Base-by-base conservation (phyloP, 805 yeast species). In the Tetrapisispora nanseiensis region DNA sequence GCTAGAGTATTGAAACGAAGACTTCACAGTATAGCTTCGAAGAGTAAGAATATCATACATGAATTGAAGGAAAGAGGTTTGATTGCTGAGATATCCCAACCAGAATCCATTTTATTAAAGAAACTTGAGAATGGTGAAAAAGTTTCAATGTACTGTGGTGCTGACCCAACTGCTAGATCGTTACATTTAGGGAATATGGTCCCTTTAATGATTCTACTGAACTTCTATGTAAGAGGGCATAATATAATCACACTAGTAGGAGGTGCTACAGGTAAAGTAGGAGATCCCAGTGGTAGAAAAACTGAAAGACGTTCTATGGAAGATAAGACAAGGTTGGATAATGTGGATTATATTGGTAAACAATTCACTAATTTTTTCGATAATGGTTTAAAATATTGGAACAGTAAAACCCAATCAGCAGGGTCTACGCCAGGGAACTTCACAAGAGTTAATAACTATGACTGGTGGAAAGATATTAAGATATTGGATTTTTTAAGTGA, bases 241-340 rank as follows among this genome's bases (percentile, higher is more conserved):
- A 74, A 75, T 46, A 76, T 86, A n/a, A 76, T 80, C 6, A 86
- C 90, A 0, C 61, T 90, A 6, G 87, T 92, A 15, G 95, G 95
- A 16, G 95, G 95, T 20, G 98, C 97, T 6, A 92, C 98, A 0
- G 97, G 96, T 8, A 74, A 75, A 11, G 95, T 92, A 2, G 98
- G 98, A 7, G 98, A 92, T 61, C 98, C 98, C 7, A 85, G 95
- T 41, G 98, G 97, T 0, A 71, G 96, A 51, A 66, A 72, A 0
- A 76, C 89, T 0, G 97, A 87, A 55, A 70, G 98, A 43, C 61
- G 65, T 10, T 67, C 63, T 13, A 71, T 89, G 69, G 77, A 68
- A n/a, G 68, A 66, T 4, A 57, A 65, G 2, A 70, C 67, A 6
- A 66, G 90, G 40, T 50, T 65, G 28, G 61, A 60, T 9, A 92